Base-by-base conservation (phyloP, 495 filamentous ascomycete genomes). In the Mytilinidion resinicola region DNA sequence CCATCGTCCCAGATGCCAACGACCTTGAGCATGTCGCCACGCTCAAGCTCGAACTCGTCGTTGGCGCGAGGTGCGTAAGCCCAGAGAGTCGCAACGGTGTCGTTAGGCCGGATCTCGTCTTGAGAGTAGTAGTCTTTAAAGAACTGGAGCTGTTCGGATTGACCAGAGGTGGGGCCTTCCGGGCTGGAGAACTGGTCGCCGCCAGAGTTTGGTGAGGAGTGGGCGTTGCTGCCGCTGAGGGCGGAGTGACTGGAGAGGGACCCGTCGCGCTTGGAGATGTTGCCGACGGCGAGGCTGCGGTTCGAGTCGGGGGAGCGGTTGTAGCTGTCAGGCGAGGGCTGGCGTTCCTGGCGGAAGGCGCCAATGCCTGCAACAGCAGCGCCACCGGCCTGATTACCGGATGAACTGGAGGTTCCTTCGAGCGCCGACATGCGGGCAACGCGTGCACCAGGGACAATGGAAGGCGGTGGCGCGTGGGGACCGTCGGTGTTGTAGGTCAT, bases 1-100 rank as follows among this genome's bases (percentile, higher is more conserved):
- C 95, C 95, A 74, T 99, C 95, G 70, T 99, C 95, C 95, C 95
- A 99, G 61, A 99, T 96, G 39, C 95, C 95, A 51, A 99, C 88
- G 34, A 99, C 87, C 73, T 96, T 96, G 57, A 99, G 78, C 93
- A 99, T 96, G 73, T 99, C 95, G 46, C 95, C 95, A 52, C 95
- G 84, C 60, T 97, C 93, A 30, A 99, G 78, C 57, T 87, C 82
- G 66, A 96, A 97, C 68, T 99, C 95, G 66, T 99, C 95, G 30
- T 83, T 82, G 3, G 95, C 95, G 41, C 95, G 83, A 25, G 95
- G 91, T 67, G 93, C 85, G 68, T 99, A 99, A 7, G 95, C 93
- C 95, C 95, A 99, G 30, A 99, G 81, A 7, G 88, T 88, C 10
- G 93, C 81, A 30, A 99, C 95, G 56, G 84, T 86, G 66, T 97